phyloP scores from a whole-genome alignment of 169 alveolate species.

The Prorocentrum cordatum region DNA sequence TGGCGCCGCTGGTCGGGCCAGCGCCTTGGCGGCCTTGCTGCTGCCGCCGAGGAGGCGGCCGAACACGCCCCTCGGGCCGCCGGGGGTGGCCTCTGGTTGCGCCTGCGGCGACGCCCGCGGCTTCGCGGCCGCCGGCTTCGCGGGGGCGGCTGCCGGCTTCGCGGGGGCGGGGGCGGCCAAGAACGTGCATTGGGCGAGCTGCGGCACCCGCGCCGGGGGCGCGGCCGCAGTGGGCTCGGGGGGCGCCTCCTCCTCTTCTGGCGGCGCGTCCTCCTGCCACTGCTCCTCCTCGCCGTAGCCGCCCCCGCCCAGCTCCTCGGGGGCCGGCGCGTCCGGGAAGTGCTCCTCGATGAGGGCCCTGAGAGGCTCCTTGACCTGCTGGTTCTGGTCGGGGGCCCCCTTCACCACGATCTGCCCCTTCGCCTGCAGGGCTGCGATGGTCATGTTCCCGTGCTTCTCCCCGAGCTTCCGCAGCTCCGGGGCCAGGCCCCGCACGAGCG shows the following conservation, averaged over 20 bases:
- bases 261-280: neutral
- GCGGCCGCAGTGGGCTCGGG: too few species aligned
- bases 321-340: neutral
- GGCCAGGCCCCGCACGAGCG: neutral
- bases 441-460: neutral
- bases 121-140: neutral
- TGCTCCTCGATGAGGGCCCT: neutral
- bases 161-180: too few species aligned
- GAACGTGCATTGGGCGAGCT: too few species aligned
- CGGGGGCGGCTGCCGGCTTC: neutral
- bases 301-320: neutral
- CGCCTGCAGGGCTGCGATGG: neutral
- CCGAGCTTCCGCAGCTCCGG: neutral
- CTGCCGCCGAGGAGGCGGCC: too few species aligned
- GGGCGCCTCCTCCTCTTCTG: neutral
- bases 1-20: neutral
- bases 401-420: neutral
- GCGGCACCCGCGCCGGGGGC: too few species aligned
- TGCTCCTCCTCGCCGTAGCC: neutral
- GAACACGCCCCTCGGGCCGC: too few species aligned
- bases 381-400: neutral
- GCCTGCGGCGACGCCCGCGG: neutral
- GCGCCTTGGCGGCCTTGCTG: too few species aligned
- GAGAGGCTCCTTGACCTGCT: neutral
- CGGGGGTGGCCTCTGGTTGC: neutral